Percentiles rank a stretch among this genome's conserved stretches.
phyloP scores from a whole-genome alignment of 768 basidiomycete genomes.

The Lepiota brunneoincarnata region DNA sequence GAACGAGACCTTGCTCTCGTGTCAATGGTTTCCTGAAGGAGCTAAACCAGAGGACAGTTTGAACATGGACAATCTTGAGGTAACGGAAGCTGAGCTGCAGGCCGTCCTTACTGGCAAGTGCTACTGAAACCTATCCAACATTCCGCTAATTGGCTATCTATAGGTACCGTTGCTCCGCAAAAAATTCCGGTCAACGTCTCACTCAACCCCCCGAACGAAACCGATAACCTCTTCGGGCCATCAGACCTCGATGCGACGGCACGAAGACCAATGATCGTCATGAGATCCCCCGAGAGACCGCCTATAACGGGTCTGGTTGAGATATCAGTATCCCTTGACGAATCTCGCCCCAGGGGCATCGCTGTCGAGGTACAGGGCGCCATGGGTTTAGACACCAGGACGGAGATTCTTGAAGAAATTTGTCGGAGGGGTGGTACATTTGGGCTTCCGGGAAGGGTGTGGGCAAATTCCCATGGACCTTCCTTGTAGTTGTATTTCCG shows the following conservation, averaged over 20 bases:
- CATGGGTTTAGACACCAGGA: conserved; percentile 52
- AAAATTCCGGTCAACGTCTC: conserved; percentile 75
- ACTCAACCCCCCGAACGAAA: conserved; percentile 43
- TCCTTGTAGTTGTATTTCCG: conserved; percentile 10
- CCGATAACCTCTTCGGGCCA: conserved; percentile 43
- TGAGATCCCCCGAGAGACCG: conserved; percentile 64
- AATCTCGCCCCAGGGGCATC: conserved; percentile 50
- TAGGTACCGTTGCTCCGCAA: conserved; percentile 51
- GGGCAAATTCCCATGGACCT: conserved; percentile 37
- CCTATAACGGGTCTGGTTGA: conserved; percentile 66
- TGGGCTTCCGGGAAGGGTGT: conserved; percentile 68
- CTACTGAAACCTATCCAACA: neutral
- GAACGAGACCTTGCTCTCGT: conserved; percentile 63
- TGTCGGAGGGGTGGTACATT: conserved; percentile 70
- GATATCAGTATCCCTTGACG: conserved; percentile 62
- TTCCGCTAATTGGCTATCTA: conserved; percentile 5
- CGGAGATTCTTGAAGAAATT: conserved; percentile 62
- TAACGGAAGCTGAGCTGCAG: conserved; percentile 55
- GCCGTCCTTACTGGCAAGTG: conserved; percentile 60
- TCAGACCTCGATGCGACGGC: conserved; percentile 34
- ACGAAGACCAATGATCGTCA: conserved; percentile 52
- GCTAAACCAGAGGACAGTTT: conserved; percentile 25
- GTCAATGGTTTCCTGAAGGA: conserved; percentile 62
- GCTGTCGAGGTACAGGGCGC: conserved; percentile 56
- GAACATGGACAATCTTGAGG: conserved; percentile 29